Evolutionary conservation across 2,329 filamentous ascomycete species (phyloP).

Genomic region (Diaporthe destruens): DNA sequence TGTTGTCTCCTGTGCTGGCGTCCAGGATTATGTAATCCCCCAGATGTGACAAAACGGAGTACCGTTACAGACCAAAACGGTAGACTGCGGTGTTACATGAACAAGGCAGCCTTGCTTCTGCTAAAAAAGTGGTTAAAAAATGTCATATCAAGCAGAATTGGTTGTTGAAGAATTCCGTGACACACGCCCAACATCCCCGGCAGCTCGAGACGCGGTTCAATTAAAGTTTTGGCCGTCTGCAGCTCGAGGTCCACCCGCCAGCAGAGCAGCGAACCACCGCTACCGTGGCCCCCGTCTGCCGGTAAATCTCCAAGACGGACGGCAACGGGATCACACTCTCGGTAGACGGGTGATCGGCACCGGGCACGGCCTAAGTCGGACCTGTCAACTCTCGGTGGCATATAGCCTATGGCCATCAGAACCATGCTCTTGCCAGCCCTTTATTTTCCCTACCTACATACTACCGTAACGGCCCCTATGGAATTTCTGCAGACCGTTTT

Average conservation of each 20-base stretch:
- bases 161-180: background rate
- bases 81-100: background rate
- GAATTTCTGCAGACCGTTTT: no score
- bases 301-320: background rate
- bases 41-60: background rate
- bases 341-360: constrained; percentile 14
- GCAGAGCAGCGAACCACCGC: background rate
- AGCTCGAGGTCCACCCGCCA: constrained; percentile 13
- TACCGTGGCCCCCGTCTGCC: background rate
- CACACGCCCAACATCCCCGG: background rate
- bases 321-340: constrained; percentile 13
- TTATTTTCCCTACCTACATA: no score
- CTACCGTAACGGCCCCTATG: no score
- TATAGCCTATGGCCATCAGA: no score
- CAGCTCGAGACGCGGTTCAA: constrained; percentile 37
- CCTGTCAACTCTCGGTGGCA: background rate
- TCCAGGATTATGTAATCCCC: constrained; percentile 20
- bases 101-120: no score
- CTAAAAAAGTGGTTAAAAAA: background rate
- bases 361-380: constrained; percentile 3
- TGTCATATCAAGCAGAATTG: background rate
- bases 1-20: background rate
- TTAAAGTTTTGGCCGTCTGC: constrained; percentile 37
- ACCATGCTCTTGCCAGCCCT: background rate
- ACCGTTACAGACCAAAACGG: background rate